Evolutionary conservation across 169 alveolate species (phyloP).

Genomic region (Plasmodium vivax): DNA sequence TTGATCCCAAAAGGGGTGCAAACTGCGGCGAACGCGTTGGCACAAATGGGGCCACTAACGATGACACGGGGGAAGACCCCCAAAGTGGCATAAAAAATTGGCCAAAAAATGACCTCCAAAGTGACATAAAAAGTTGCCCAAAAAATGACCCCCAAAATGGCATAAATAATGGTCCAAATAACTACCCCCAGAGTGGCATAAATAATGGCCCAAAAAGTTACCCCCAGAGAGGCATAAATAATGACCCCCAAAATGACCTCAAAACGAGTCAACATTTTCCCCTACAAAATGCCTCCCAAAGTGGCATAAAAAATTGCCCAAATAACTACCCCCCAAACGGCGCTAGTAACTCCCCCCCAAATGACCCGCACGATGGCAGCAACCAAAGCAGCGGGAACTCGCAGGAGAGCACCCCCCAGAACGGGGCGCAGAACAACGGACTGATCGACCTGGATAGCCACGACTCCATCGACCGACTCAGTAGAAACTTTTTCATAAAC

Average conservation of each 20-base stretch:
- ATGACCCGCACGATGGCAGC: background rate
- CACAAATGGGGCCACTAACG: background rate
- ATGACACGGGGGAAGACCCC: background rate
- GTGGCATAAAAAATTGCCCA: background rate
- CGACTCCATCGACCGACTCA: slow-evolving; percentile 42
- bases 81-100: background rate
- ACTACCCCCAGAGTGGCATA: too few species aligned
- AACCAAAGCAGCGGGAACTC: background rate
- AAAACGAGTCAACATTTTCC: too few species aligned
- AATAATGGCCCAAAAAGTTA: too few species aligned
- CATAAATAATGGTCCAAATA: background rate
- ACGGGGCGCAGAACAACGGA: background rate
- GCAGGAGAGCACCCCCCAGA: background rate
- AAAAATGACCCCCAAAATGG: background rate
- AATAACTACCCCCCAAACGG: background rate
- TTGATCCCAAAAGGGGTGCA: background rate
- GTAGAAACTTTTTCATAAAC: slow-evolving; percentile 69
- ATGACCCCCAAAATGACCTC: too few species aligned
- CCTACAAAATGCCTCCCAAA: too few species aligned
- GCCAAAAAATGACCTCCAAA: background rate
- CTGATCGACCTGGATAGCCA: slow-evolving; percentile 18
- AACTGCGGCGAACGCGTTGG: background rate
- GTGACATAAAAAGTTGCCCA: background rate
- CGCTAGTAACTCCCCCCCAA: background rate
- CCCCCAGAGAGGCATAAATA: too few species aligned